Evolutionary conservation across 495 filamentous ascomycete species (phyloP), one percentile per base, ranked within the genome.

Genomic region (Parachaetomium inaequale): DNA sequence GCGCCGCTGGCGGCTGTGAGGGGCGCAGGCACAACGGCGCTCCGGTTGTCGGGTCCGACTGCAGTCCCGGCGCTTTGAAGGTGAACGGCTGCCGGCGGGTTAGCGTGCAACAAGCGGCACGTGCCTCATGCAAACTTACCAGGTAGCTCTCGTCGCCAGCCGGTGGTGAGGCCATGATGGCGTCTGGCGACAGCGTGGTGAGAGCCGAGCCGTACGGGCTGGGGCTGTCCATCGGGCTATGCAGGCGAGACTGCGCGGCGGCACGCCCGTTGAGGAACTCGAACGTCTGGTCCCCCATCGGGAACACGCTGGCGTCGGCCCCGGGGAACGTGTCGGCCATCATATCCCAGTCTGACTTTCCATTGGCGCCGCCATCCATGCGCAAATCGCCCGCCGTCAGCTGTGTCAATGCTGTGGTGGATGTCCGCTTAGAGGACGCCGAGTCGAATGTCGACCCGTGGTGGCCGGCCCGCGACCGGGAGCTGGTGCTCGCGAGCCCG

Each of bases 371-470:
- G 34, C 58, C 59, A n/a, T 47, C 32, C 61, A 63, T 64, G 38
- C 58, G 53, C 23, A 59, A 19, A 32, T 71, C 66, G 17, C 59
- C 65, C 17, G 31, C 29, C 4, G 59, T 64, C 12, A 59, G 23
- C 38, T 66, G 63, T 8, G 68, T 57, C 4, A 63, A 66, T 4
- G 56, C 55, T 0, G 61, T 56, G 54, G 58, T 67, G 6, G 49
- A 49, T 1, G 63, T 62, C 49, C 59, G 4, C 58, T 68, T 66
- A 28, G 60, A 66, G 0, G 65, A 67, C 4, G 54, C 36, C 6
- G 70, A 70, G 56, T 67, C 70, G 36, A 62, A 82, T 10, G 76
- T 73, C 2, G 80, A 82, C 59, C 81, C 79, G 29, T 69, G 76
- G 25, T 68, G 74, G 14, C 62, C 59, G 10, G 53, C 57, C 29